Conservation (phyloP, 1,284 basidiomycete genomes). For the Leccinum proliferum region DNA sequence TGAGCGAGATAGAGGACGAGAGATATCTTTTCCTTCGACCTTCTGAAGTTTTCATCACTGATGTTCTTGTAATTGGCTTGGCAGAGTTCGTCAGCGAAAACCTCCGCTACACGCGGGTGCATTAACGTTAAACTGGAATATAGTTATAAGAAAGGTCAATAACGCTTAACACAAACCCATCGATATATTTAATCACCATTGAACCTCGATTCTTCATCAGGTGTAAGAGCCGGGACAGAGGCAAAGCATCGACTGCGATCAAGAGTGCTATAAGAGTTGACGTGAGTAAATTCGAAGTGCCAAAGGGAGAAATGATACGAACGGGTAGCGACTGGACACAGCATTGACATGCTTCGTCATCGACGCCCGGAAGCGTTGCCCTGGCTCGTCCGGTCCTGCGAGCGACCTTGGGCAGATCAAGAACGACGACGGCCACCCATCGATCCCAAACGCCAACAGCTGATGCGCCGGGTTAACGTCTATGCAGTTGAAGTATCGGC, state of each 20-base stretch:
- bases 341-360: conserved; percentile 28
- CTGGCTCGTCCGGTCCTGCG: conserved; percentile 35
- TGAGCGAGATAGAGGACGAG: conserved; percentile 15
- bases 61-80: conserved; percentile 17
- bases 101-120: conserved; percentile 18
- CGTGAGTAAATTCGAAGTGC: background rate
- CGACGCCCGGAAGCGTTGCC: conserved; percentile 38
- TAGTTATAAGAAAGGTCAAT: conserved; percentile 5
- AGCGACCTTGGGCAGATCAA: conserved; percentile 60
- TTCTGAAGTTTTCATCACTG: conserved; percentile 14
- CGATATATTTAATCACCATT: conserved; percentile 4
- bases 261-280: conserved; percentile 11
- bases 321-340: conserved; percentile 27
- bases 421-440: conserved; percentile 25
- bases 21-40: conserved; percentile 23
- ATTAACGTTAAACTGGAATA: conserved; percentile 15
- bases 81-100: conserved; percentile 18
- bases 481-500: conserved; percentile 76
- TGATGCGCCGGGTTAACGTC: conserved; percentile 96
- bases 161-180: background rate
- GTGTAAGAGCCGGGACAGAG: conserved; percentile 11
- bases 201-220: conserved; percentile 15
- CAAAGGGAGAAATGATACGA: conserved; percentile 1
- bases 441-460: conserved; percentile 84
- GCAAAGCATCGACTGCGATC: conserved; percentile 17